These are phyloP conservation scores for Leptodermis oblonga DNA, from an alignment of 257 asterid genomes.

Conservation along the genomic window DNA sequence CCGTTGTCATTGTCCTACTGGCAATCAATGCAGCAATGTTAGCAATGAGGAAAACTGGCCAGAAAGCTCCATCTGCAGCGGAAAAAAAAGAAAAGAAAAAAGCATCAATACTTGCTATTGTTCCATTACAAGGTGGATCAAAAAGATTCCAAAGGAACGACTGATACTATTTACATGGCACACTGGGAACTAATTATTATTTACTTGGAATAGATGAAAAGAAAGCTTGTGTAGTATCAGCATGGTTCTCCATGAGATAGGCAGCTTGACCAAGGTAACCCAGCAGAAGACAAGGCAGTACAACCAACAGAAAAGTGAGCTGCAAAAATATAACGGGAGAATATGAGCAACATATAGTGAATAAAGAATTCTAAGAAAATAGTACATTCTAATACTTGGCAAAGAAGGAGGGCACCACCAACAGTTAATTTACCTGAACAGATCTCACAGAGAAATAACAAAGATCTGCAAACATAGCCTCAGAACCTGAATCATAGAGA, in stretches of 20 bases:
- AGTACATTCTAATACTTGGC: background rate
- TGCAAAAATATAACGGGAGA: conserved; percentile 32
- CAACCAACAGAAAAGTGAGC: conserved; percentile 86
- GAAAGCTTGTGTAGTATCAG: conserved; percentile 93
- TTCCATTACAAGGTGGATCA: background rate
- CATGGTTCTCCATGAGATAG: conserved; percentile 90
- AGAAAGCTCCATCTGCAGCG: conserved; percentile 80
- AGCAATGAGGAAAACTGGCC: conserved; percentile 94
- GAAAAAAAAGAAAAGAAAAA: conserved; percentile 23
- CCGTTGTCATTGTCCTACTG: conserved; percentile 96
- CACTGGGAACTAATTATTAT: conserved; percentile 53
- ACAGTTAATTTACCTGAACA: conserved; percentile 65
- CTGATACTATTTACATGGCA: conserved; percentile 47
- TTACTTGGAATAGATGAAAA: conserved; percentile 94
- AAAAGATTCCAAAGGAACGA: conserved; percentile 7
- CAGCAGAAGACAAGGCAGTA: conserved; percentile 92
- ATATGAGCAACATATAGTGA: conserved; percentile 2
- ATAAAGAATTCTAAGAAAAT: conserved; percentile 5
- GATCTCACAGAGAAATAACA: conserved; percentile 93
- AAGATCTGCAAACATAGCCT: conserved; percentile 99
- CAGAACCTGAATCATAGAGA: conserved; percentile 79
- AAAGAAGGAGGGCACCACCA: conserved; percentile 13
- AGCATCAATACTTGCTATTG: conserved; percentile 10
- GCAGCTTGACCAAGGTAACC: conserved; percentile 99
- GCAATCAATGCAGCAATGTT: conserved; percentile 95